Evolutionary conservation across 164 flowering plant genomes (phyloP).

Genomic region (Dillenia suffruticosa): DNA sequence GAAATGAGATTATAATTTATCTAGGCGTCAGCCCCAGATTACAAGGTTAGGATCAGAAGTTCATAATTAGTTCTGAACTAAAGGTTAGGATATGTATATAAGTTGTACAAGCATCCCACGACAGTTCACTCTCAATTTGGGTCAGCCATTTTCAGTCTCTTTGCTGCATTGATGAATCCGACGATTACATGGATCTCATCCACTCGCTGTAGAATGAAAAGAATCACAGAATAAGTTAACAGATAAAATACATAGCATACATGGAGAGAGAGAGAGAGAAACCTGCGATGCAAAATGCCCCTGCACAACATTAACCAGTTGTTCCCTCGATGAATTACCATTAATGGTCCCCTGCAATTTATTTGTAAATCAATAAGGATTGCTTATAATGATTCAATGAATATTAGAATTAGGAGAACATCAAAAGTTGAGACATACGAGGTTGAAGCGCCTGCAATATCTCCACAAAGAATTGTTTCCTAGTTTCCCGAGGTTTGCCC

Average conservation of each 20-base stretch:
- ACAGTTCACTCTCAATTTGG: background rate
- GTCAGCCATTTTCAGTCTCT: slow-evolving; percentile 35
- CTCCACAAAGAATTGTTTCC: slow-evolving; percentile 70
- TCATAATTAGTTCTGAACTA: slow-evolving; percentile 7
- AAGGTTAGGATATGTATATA: slow-evolving; percentile 14
- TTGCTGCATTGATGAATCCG: slow-evolving; percentile 61
- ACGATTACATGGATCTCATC: slow-evolving; percentile 67
- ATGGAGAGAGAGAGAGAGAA: slow-evolving; percentile 6
- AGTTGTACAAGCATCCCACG: slow-evolving; percentile 2
- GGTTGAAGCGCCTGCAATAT: slow-evolving; percentile 63
- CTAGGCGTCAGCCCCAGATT: slow-evolving; percentile 5
- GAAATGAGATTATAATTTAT: slow-evolving; percentile 3
- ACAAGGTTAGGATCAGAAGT: slow-evolving; percentile 16
- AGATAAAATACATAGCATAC: background rate
- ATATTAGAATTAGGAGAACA: background rate
- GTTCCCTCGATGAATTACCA: slow-evolving; percentile 55
- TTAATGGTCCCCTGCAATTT: slow-evolving; percentile 33
- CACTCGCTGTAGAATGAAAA: slow-evolving; percentile 35
- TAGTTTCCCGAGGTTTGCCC: slow-evolving; percentile 62
- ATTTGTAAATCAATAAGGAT: background rate
- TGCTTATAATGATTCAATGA: background rate
- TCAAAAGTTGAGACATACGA: slow-evolving; percentile 40
- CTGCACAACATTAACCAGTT: slow-evolving; percentile 56
- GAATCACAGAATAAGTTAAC: background rate
- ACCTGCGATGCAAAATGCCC: slow-evolving; percentile 79